Conservation (phyloP, 169 alveolate genomes). For the Plasmodium gallinaceum region DNA sequence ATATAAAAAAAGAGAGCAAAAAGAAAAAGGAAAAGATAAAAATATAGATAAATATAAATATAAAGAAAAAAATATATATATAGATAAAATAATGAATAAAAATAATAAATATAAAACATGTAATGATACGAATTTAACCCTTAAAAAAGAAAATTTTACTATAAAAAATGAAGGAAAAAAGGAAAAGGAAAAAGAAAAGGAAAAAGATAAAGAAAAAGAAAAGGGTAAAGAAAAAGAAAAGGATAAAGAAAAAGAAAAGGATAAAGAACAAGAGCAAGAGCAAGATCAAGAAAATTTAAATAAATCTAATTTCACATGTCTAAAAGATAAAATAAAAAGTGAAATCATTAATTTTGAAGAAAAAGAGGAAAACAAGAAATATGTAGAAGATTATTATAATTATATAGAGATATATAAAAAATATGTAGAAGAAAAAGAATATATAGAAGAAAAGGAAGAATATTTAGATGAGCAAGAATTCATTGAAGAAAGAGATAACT, state of each 20-base stretch:
- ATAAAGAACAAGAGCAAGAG: not conserved
- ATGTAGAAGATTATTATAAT: conserved; percentile 10
- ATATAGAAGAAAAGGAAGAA: not conserved
- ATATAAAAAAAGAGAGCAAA: no score
- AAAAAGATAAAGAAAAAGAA: not conserved
- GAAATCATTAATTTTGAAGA: conserved; percentile 8
- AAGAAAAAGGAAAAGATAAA: no score
- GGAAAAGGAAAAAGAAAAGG: not conserved
- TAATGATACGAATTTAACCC: not conserved
- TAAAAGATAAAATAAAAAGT: not conserved
- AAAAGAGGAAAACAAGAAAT: conserved; percentile 17
- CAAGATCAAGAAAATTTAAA: not conserved
- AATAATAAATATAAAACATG: not conserved
- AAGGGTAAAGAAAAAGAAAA: not conserved
- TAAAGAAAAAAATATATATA: no score
- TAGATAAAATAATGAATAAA: no score
- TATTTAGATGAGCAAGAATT: not conserved
- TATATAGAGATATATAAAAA: not conserved
- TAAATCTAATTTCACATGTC: not conserved
- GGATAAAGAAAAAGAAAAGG: not conserved
- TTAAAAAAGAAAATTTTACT: not conserved
- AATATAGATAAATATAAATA: no score
- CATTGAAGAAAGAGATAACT: not conserved
- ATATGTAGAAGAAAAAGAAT: conserved; percentile 13
- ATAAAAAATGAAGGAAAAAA: not conserved